Evolutionary conservation across 345 rosid genomes (phyloP), one percentile per base, ranked within the genome.

Genomic region (Noccaea caerulescens): DNA sequence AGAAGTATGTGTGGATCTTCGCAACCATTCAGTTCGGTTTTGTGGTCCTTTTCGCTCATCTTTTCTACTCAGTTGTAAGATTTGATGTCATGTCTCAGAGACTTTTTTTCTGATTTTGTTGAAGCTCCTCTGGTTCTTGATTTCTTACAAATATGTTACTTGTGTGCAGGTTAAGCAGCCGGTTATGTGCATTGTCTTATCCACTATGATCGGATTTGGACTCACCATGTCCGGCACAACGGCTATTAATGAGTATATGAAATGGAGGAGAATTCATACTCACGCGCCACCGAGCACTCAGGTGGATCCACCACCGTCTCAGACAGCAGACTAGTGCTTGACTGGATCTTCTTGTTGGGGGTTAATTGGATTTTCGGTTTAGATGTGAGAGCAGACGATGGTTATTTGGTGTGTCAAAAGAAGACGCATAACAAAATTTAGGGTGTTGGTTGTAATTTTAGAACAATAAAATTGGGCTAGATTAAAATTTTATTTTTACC

Each of bases 191-290:
- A 83, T 91, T 79, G 82, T 91, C 12, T 86, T 94, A 30, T 91
- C 97, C 41, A 77, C 93, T 10, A 83, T 91, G 69, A 63, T 82
- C 7, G 97, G 97, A 36, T 87, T 91, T 58, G 98, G 96, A 65
- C 60, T 79, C 38, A 81, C 89, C 61, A 89, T 89, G 91, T 68
- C 73, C 14, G 84, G 79, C 38, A 80, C 82, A 57, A 81, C 88
- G 25, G 8, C 78, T 58, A 44, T 88, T 11, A 68, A 8, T 2
- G 90, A 85, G 83, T 63, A 79, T 62, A 11, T 54, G 47, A 79
- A 62, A 63, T 72, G 81, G 82, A 78, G 81, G 78, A 76, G 80
- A 63, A 70, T 39, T 58, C 20, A 36, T 67, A 7, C 50, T 38
- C 55, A 67, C 34, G 76, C 56, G 51, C 47, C 73, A 51, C 64